Evolutionary conservation across 805 yeast species (phyloP).

Genomic region (Candida vaughaniae): DNA sequence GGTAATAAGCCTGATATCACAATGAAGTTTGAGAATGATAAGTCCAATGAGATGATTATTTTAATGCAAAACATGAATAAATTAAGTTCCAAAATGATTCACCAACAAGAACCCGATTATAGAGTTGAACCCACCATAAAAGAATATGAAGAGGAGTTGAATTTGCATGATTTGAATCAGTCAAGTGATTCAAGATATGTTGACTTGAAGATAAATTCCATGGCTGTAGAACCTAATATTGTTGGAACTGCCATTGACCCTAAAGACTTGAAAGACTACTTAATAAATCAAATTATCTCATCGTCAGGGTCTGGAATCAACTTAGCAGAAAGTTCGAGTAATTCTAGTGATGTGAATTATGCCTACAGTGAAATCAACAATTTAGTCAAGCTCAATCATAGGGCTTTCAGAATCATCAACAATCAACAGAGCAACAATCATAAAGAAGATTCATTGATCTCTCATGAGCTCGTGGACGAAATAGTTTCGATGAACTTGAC

Average conservation of each 20-base stretch:
- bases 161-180: constrained; percentile 39
- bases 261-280: constrained; percentile 1
- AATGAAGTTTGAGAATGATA: constrained; percentile 51
- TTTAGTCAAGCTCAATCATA: constrained; percentile 34
- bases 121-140: constrained; percentile 10
- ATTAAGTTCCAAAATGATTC: constrained; percentile 76
- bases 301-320: constrained; percentile 15
- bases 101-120: constrained; percentile 3
- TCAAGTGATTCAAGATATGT: constrained; percentile 29
- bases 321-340: constrained; percentile 25
- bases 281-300: constrained; percentile 6
- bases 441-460: neutral
- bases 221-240: constrained; percentile 2
- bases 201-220: constrained; percentile 28
- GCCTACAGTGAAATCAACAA: constrained; percentile 30
- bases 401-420: constrained; percentile 24
- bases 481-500: constrained; percentile 39
- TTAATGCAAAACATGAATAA: constrained; percentile 87
- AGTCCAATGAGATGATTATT: constrained; percentile 57
- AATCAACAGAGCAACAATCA: constrained; percentile 5
- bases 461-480: constrained; percentile 23
- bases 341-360: constrained; percentile 29
- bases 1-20: constrained; percentile 90
- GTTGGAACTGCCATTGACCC: neutral
- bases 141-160: constrained; percentile 28